These are phyloP conservation scores for Lepidium sativum DNA, from an alignment of 345 rosid species.

Conservation along the genomic window DNA sequence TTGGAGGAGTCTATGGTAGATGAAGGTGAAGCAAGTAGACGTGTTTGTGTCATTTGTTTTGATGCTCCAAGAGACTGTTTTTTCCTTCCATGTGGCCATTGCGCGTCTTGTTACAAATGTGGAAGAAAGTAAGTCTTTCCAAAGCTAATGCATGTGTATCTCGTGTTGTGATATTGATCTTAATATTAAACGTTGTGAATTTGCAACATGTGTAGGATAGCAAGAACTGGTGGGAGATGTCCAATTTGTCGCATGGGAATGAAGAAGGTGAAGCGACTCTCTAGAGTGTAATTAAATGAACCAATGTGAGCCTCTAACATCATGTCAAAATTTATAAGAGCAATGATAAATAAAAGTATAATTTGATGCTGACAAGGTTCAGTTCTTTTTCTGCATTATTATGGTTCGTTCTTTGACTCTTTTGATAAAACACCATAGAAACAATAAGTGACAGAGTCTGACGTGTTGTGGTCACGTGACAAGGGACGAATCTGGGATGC, in stretches of 20 bases:
- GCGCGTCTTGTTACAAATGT: constrained; percentile 72
- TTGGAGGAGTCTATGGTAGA: constrained; percentile 33
- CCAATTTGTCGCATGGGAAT: constrained; percentile 59
- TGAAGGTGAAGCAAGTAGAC: constrained; percentile 45
- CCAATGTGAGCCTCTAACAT: background rate
- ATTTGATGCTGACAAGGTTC: background rate
- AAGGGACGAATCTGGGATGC: accelerated
- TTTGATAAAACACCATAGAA: background rate
- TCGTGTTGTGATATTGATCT: too few species aligned
- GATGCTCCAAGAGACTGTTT: constrained; percentile 88
- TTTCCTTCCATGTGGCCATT: constrained; percentile 90
- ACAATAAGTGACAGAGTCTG: background rate
- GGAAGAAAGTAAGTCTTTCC: constrained; percentile 37
- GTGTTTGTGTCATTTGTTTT: constrained; percentile 81
- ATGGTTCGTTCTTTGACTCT: background rate
- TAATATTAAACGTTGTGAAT: background rate
- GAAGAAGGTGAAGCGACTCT: constrained; percentile 70
- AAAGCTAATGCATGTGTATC: background rate
- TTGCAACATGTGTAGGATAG: constrained; percentile 40
- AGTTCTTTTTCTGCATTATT: background rate
- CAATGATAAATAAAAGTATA: background rate
- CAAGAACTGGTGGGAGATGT: constrained; percentile 54
- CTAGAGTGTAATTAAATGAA: constrained; percentile 12
- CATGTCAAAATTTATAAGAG: background rate
- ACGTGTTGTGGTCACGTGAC: too few species aligned